Evolutionary conservation across 192 early-diverging fungal species (phyloP), one percentile per base, ranked within the genome.

Genomic region (Glomus cerebriforme): DNA sequence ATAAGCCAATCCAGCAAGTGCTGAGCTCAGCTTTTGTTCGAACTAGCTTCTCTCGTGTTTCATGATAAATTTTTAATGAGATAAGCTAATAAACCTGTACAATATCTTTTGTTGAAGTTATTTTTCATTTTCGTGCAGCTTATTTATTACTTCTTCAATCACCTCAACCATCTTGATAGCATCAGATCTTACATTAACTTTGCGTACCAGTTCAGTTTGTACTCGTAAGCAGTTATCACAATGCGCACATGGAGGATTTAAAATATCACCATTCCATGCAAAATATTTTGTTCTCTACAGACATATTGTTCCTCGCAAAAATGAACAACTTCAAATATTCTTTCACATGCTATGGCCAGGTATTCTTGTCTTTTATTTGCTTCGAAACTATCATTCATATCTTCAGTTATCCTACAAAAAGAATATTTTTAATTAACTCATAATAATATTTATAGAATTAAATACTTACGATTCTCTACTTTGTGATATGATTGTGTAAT

Each of bases 311-410:
- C 65, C 15, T 67, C 12, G 35, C 65, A 67, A 67, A 67, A 67
- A 37, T 67, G 29, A 19, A 67, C 65, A 67, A 67, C 65, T 67
- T 67, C 65, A 19, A 67, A 67, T 37, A 67, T 67, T 67, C 35
- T 31, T 26, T 63, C 1, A 9, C 29, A 31, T 31, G n/a, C 26
- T 63, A 6, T 2, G 2, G 62, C 24, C 29, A 63, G 29, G 15
- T 63, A 27, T 15, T 7, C 27, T 67, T 67, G 34, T 19, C 65
- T 67, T 67, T 67, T 67, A 67, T 35, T 32, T 22, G 15, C 29
- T 67, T 67, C 32, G 35, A 32, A 35, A 35, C 65, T 32, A 32
- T 67, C 6, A 67, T 37, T 13, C n/a, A 67, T 32, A 13, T 67
- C 59, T 27, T 62, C 59, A 62, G 65, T 67, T 32, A 35, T n/a